Evolutionary conservation across 139 green algal species (phyloP).

Genomic region (Coelastrella sp.): DNA sequence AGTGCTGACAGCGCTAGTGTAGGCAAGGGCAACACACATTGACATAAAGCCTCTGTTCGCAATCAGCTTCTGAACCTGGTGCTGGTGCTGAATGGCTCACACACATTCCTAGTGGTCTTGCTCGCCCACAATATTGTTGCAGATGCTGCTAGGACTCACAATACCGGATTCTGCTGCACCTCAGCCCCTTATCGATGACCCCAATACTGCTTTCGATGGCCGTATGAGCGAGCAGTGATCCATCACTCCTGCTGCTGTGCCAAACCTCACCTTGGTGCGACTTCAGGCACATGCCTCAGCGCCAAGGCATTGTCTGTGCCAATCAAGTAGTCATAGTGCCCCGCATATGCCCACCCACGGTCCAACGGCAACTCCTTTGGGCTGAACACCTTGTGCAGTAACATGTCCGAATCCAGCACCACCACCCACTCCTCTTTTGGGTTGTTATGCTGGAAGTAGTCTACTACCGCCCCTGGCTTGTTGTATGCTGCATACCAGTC

Average conservation of each 20-base stretch:
- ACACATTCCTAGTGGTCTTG: too few species aligned
- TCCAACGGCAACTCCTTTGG: too few species aligned
- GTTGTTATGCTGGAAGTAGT: slow-evolving; percentile 69
- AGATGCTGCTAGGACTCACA: too few species aligned
- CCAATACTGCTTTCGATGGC: too few species aligned
- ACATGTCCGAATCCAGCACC: slow-evolving; percentile 73
- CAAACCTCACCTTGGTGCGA: slow-evolving; percentile 3
- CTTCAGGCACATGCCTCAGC: slow-evolving; percentile 42
- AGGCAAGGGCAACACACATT: neutral
- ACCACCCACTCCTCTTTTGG: slow-evolving; percentile 72
- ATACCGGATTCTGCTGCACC: too few species aligned
- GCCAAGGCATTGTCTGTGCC: slow-evolving; percentile 41
- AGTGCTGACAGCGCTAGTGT: too few species aligned
- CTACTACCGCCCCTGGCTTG: slow-evolving; percentile 84
- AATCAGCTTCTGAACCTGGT: too few species aligned
- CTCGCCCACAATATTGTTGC: too few species aligned
- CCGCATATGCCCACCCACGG: slow-evolving; percentile 62
- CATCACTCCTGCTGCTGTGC: neutral
- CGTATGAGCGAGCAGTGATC: neutral
- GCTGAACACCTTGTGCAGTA: too few species aligned
- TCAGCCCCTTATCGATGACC: too few species aligned
- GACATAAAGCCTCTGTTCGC: too few species aligned
- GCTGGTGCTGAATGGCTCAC: too few species aligned
- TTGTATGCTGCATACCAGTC: slow-evolving; percentile 66
- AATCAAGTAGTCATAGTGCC: slow-evolving; percentile 47